Evolutionary conservation across 2,329 filamentous ascomycete species (phyloP), one percentile per base, ranked within the genome.

Genomic region (Whalleya microplaca): DNA sequence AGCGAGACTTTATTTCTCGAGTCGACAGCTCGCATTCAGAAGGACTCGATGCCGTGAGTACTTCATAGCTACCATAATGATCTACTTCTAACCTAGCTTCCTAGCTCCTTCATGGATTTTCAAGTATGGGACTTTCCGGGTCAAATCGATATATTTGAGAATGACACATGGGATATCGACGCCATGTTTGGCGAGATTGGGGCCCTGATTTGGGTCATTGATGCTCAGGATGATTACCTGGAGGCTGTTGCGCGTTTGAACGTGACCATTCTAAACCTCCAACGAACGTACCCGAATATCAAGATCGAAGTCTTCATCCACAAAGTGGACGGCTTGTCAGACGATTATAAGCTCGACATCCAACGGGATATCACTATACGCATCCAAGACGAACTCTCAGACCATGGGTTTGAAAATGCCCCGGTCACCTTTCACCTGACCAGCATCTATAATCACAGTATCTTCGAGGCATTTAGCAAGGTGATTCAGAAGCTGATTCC

Each of bases 261-360:
- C 74, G 82, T 86, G 52, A 96, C 93, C 7, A 96, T 98, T 61
- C 80, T 97, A 55, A 91, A 92, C 63, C 85, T 99, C 1, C 91
- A 96, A 71, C 87, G 92, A 64, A 87, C 86, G 58, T 97, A 96
- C 71, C 93, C 94, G 2, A 89, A 91, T 70, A 95, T 98, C 76
- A 96, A 97, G 74, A 90, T 99, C 64, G 94, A 98, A 72, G 94
- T 99, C 48, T 98, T 99, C 75, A 96, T 99, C 67, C 95, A 99
- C 82, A 99, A 99, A 74, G 94, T 97, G 32, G 95, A 99, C 71
- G 94, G 93, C n/a, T 82, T 99, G 16, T 95, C 91, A 23, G 95
- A 98, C 65, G 95, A 99, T 74, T 98, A 95, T 80, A 93, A 95
- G 71, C 87, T 93, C 56, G 95, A 99, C 69, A 96, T 96, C 18